Base-by-base conservation (phyloP, 1,284 basidiomycete species). In the Coniferiporia sulphurascens region DNA sequence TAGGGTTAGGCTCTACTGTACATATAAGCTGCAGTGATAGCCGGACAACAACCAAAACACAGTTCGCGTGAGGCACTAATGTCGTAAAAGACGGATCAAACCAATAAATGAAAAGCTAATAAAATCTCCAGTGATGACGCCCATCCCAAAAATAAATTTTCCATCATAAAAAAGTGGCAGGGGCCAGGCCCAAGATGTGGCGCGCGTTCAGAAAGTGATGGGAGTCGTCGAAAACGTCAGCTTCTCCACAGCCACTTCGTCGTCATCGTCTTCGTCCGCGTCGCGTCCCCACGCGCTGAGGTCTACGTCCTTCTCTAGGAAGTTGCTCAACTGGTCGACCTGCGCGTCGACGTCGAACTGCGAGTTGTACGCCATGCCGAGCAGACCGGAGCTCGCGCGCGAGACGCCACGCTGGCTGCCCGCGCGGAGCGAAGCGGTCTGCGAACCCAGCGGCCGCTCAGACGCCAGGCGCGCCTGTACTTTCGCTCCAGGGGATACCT, bases 291-390 rank as follows among this genome's bases (percentile, higher is more conserved):
- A 80, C 7, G 72, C 76, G 32, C 71, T 71, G 58, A 76, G 76
- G 61, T 80, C 77, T 1, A 81, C 75, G 48, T 79, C 79, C 60
- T 70, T 68, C 61, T 76, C 76, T 57, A 80, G 64, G 56, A 77
- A 55, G 62, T 75, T 76, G 55, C 70, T 76, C 13, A 78, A 73
- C 61, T 70, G 69, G 45, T 74, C 73, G 43, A 78, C 70, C 54
- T 73, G 70, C 13, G 70, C 72, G 62, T 79, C 78, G 3, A 79
- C 70, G 61, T 81, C 76, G 58, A 77, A 76, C 64, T 79, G 79
- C n/a, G 78, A 78, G 56, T 73, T 76, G 61, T 74, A 78, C 0
- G 71, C 73, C 68, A 73, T 67, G 43, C 67, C 71, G 57, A 52
- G 27, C 13, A 53, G 21, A 8, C 52, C 51, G 27, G 55, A 48